Evolutionary conservation across 768 basidiomycete genomes (phyloP).

Genomic region (Pisolithus marmoratus): DNA sequence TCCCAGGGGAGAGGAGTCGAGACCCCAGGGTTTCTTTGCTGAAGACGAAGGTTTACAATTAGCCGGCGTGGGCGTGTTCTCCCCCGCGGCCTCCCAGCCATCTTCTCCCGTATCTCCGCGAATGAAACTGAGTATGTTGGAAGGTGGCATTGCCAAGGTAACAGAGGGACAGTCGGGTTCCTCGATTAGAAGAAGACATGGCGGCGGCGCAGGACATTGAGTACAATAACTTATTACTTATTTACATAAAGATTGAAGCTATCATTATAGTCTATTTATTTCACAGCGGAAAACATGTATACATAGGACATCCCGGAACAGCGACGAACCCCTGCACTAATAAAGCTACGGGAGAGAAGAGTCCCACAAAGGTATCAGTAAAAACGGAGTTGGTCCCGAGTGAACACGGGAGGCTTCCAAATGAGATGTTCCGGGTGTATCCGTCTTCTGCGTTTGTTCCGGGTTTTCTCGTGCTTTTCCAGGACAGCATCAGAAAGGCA

Average conservation of each 20-base stretch:
- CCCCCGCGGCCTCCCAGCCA: slow-evolving; percentile 61
- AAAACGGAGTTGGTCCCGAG: slow-evolving; percentile 83
- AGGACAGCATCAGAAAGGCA: slow-evolving; percentile 86
- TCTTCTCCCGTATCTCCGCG: slow-evolving; percentile 56
- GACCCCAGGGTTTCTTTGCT: slow-evolving; percentile 45
- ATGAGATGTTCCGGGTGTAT: slow-evolving; percentile 76
- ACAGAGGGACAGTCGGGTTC: slow-evolving; percentile 4
- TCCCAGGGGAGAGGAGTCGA: slow-evolving; percentile 6
- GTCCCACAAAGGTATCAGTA: slow-evolving; percentile 16
- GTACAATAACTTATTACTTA: neutral
- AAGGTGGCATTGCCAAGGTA: slow-evolving; percentile 5
- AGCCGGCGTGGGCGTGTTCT: slow-evolving; percentile 69
- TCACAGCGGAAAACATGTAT: slow-evolving; percentile 1
- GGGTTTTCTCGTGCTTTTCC: slow-evolving; percentile 84
- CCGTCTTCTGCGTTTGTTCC: slow-evolving; percentile 67
- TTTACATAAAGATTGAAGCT: neutral
- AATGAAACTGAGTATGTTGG: slow-evolving; percentile 18
- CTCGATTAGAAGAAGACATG: slow-evolving; percentile 16
- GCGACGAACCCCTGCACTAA: slow-evolving; percentile 10
- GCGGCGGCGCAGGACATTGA: neutral
- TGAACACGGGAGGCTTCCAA: slow-evolving; percentile 96
- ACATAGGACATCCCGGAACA: slow-evolving; percentile 4
- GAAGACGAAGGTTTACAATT: slow-evolving; percentile 47
- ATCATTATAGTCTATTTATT: slow-evolving; percentile 7
- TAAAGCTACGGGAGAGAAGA: slow-evolving; percentile 15